These are phyloP conservation scores for Aspergillus brunneoviolaceus DNA, from an alignment of 2,329 filamentous ascomycete species.

Conservation along the genomic window DNA sequence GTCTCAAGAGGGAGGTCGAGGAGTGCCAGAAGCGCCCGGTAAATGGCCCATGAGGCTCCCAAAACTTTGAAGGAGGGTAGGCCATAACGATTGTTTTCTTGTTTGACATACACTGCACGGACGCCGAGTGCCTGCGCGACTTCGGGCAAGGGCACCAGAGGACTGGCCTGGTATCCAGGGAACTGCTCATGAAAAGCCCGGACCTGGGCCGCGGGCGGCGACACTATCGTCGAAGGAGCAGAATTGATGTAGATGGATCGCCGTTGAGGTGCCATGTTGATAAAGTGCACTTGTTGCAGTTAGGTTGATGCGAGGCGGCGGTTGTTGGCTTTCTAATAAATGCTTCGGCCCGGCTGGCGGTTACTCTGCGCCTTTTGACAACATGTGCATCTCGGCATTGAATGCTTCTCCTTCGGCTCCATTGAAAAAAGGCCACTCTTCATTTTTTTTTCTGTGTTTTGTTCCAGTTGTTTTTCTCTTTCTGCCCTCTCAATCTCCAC, in stretches of 20 bases:
- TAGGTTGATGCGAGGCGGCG: not conserved
- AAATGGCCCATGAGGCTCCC: conserved; percentile 72
- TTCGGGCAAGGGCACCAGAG: conserved; percentile 52
- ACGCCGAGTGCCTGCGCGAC: conserved; percentile 61
- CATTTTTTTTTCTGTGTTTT: no score
- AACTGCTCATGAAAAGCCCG: conserved; percentile 55
- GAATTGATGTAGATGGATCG: conserved; percentile 31
- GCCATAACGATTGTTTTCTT: conserved; percentile 67
- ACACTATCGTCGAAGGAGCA: conserved; percentile 17
- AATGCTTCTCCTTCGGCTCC: no score
- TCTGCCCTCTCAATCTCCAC: not conserved
- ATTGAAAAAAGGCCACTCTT: not conserved
- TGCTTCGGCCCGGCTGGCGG: not conserved
- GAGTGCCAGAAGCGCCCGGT: conserved; percentile 53
- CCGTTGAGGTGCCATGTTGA: conserved; percentile 18
- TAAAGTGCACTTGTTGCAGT: not conserved
- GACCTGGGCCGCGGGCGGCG: conserved; percentile 8
- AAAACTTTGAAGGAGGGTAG: conserved; percentile 78
- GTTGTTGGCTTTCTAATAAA: not conserved
- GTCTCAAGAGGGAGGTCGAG: conserved; percentile 48
- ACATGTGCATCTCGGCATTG: not conserved
- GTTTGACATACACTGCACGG: conserved; percentile 63
- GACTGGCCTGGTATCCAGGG: conserved; percentile 57
- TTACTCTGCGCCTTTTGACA: not conserved
- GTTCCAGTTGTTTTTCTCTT: no score